phyloP scores from a whole-genome alignment of 1,284 basidiomycete genomes.

The Sporisorium scitamineum region DNA sequence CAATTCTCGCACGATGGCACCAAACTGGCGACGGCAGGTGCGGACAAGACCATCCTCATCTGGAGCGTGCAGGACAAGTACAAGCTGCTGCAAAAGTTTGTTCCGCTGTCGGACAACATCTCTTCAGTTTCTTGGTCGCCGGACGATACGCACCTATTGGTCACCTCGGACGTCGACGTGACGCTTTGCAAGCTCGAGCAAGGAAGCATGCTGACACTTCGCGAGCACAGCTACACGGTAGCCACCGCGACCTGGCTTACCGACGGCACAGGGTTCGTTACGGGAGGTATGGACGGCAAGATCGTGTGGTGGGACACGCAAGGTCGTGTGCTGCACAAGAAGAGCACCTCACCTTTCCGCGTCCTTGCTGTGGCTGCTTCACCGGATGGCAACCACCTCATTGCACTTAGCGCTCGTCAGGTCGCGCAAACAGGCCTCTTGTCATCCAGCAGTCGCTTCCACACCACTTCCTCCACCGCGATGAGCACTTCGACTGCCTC shows the following conservation, averaged over 20 bases:
- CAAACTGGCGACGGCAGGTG: slow-evolving; percentile 87
- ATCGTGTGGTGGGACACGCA: slow-evolving; percentile 80
- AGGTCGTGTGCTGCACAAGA: slow-evolving; percentile 79
- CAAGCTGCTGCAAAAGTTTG: slow-evolving; percentile 46
- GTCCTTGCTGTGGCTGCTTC: slow-evolving; percentile 88
- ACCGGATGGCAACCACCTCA: slow-evolving; percentile 83
- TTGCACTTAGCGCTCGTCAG: slow-evolving; percentile 75
- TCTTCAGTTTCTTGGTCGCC: slow-evolving; percentile 73
- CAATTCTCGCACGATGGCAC: slow-evolving; percentile 92
- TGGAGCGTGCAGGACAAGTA: slow-evolving; percentile 73
- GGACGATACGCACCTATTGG: slow-evolving; percentile 54
- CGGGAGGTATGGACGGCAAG: slow-evolving; percentile 87
- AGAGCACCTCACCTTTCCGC: slow-evolving; percentile 82
- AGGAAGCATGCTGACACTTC: slow-evolving; percentile 64
- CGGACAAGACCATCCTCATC: slow-evolving; percentile 86
- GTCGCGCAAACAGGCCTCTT: slow-evolving; percentile 19
- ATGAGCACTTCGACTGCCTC: slow-evolving; percentile 39
- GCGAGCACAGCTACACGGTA: slow-evolving; percentile 85
- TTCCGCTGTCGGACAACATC: slow-evolving; percentile 49
- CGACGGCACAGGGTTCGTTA: slow-evolving; percentile 88
- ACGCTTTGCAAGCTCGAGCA: slow-evolving; percentile 48
- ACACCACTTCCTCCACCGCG: slow-evolving; percentile 24
- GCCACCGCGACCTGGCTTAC: slow-evolving; percentile 88
- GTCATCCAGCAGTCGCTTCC: slow-evolving; percentile 14
- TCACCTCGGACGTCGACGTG: slow-evolving; percentile 53